These are phyloP conservation scores for Paracoccidioides lutzii DNA, from an alignment of 2,329 filamentous ascomycete species.

Conservation along the genomic window DNA sequence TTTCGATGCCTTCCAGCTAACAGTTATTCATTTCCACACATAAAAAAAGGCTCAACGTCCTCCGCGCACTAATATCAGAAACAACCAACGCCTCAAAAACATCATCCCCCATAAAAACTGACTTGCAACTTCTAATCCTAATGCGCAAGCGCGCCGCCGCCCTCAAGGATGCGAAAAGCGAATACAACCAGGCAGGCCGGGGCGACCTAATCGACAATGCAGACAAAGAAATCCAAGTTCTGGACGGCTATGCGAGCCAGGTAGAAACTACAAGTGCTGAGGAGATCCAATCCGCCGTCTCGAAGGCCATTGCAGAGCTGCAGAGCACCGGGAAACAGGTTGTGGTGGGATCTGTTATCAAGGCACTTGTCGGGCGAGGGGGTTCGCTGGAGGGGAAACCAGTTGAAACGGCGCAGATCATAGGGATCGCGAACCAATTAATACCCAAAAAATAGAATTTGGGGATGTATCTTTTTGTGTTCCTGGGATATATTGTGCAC, in stretches of 20 bases:
- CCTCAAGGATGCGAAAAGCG: slow-evolving; percentile 27
- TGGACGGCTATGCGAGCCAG: slow-evolving; percentile 33
- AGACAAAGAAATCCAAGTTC: slow-evolving; percentile 30
- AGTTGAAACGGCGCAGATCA: slow-evolving; percentile 30
- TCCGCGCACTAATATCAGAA: slow-evolving; percentile 38
- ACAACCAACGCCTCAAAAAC: slow-evolving; percentile 38
- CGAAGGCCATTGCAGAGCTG: slow-evolving; percentile 23
- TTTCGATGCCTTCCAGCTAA: too few relatives aligned
- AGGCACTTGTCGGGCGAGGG: slow-evolving; percentile 28
- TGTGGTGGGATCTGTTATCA: slow-evolving; percentile 29
- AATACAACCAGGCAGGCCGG: slow-evolving; percentile 30
- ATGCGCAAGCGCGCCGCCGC: slow-evolving; percentile 33
- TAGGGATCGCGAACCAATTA: slow-evolving; percentile 27
- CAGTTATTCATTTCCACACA: background rate
- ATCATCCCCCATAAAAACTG: slow-evolving; percentile 32
- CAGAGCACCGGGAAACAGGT: slow-evolving; percentile 25
- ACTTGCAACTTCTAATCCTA: slow-evolving; percentile 34
- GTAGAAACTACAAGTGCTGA: slow-evolving; percentile 30
- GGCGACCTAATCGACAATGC: slow-evolving; percentile 35
- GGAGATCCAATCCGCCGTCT: slow-evolving; percentile 28
- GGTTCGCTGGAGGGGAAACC: slow-evolving; percentile 34
- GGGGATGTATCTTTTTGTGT: too few relatives aligned
- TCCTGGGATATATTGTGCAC: too few relatives aligned
- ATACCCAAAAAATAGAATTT: slow-evolving; percentile 14
- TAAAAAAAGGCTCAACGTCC: slow-evolving; percentile 31